Evolutionary conservation across 371 early-diverging fungal species (phyloP), one percentile per base, ranked within the genome.

Genomic region (Rhizomucor pusillus): DNA sequence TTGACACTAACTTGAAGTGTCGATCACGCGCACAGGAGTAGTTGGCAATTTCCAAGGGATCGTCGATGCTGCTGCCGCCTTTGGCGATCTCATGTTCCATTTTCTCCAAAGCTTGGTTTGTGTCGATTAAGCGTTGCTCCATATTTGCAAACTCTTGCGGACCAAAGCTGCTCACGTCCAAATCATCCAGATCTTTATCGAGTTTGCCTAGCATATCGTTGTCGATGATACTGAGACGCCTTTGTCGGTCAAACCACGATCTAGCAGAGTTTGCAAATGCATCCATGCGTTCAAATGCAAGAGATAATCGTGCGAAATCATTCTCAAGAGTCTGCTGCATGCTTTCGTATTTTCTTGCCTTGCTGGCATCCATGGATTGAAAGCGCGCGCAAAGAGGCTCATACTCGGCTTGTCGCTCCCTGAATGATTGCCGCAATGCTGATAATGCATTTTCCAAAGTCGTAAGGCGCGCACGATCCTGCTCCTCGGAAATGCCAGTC

Each of bases 1-100:
- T 56, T 23, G 52, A 62, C 11, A 53, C 46, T 10, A 75, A 46
- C 3, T 50, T 14, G 0, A 45, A 24, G 48, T 67, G 66, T 36
- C 76, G 54, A 35, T 75, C 76, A 0, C 67, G 60, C 14, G 72
- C 72, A 56, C 76, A 72, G 0, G 76, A 64, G 23, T 75, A 71
- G 33, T 75, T 75, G 33, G 76, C 76, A 0, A 65, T 75, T 23
- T 75, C 66, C 10, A 75, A 43, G 6, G 75, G 67, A 48, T 75
- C 75, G 18, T 69, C 65, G n/a, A 57, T 56, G n/a, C 43, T 54
- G 23, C 47, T 55, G 10, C 62, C 55, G 10, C 53, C 61, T 10
- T 55, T 23, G 25, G 47, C 41, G 36, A 75, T 69, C 13, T 57
- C 64, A 19, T 44, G 36, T 1, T 59, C 65, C 11, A 53, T 63